Conservation (phyloP, 2,329 filamentous ascomycete genomes). For the Drechslerella coelobrocha region DNA sequence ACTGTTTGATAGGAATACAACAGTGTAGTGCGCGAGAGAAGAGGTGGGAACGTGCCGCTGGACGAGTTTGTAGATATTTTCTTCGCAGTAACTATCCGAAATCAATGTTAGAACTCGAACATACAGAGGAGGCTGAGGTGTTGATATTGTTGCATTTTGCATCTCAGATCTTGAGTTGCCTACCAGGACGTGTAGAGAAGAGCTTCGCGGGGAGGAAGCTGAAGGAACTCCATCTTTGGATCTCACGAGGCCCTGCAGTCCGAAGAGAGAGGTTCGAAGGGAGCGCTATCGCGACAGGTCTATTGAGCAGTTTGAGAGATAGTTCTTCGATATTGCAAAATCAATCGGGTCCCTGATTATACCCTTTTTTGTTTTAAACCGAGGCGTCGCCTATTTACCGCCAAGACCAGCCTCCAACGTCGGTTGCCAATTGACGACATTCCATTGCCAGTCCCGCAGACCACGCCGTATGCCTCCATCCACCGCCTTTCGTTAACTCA, state of each 20-base stretch:
- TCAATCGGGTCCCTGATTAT: no score
- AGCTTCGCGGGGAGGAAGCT: slow-evolving; percentile 47
- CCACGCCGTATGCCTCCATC: not conserved
- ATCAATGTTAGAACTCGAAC: not conserved
- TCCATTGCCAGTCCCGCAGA: not conserved
- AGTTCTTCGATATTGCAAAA: no score
- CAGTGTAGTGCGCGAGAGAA: slow-evolving; percentile 45
- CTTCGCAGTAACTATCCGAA: slow-evolving; percentile 52
- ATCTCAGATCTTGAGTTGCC: not conserved
- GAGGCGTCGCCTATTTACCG: not conserved
- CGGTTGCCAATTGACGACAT: slow-evolving; percentile 15
- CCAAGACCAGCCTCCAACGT: slow-evolving; percentile 6
- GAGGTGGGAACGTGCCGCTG: slow-evolving; percentile 41
- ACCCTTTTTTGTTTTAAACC: not conserved
- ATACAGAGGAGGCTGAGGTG: slow-evolving; percentile 4
- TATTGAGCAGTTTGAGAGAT: not conserved
- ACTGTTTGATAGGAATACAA: slow-evolving; percentile 53
- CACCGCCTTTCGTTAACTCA: not conserved
- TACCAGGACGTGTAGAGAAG: slow-evolving; percentile 45
- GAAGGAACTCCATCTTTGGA: slow-evolving; percentile 29
- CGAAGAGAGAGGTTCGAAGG: not conserved
- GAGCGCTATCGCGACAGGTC: not conserved
- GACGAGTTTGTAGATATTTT: slow-evolving; percentile 54
- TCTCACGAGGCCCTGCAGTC: no score
- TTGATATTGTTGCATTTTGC: slow-evolving; percentile 31